Evolutionary conservation across 305 asterid species (phyloP).

Genomic region (Fraxinus dipetala): DNA sequence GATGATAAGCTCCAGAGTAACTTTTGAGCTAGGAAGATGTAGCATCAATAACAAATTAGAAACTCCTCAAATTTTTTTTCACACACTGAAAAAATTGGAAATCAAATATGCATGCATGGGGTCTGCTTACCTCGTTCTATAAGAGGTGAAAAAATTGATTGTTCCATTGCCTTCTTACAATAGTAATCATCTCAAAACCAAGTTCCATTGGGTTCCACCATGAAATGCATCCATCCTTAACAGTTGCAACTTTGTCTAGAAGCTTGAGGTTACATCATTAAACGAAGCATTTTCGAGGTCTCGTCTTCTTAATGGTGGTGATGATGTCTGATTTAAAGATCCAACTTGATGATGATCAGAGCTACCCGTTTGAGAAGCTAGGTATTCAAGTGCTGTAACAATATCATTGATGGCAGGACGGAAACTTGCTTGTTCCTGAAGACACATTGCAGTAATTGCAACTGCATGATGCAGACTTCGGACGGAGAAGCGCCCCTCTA

Average conservation of each 20-base stretch:
- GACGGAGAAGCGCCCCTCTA: constrained; percentile 46
- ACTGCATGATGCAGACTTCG: constrained; percentile 56
- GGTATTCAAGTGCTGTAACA: constrained; percentile 59
- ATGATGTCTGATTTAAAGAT: constrained; percentile 34
- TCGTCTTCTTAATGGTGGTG: constrained; percentile 35
- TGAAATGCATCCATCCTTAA: background rate
- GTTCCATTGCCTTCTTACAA: background rate
- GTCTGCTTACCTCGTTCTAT: background rate
- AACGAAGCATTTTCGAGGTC: constrained; percentile 14
- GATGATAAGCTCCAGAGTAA: background rate
- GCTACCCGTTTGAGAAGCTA: constrained; percentile 33
- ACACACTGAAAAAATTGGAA: background rate
- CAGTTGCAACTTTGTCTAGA: constrained; percentile 1
- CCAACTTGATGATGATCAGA: constrained; percentile 29
- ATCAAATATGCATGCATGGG: background rate
- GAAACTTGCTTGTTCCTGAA: constrained; percentile 62
- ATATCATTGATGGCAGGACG: constrained; percentile 58
- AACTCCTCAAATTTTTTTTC: background rate
- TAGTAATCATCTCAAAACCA: constrained; percentile 5
- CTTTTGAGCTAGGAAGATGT: background rate
- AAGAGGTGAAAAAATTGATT: background rate
- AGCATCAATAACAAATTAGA: background rate
- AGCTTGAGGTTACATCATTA: constrained; percentile 12
- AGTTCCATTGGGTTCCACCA: background rate
- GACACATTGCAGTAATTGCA: constrained; percentile 64